A percentile compares a stretch with the other conserved stretches of the same genome.
phyloP scores from a whole-genome alignment of 768 basidiomycete genomes.

The Mycena maculata region DNA sequence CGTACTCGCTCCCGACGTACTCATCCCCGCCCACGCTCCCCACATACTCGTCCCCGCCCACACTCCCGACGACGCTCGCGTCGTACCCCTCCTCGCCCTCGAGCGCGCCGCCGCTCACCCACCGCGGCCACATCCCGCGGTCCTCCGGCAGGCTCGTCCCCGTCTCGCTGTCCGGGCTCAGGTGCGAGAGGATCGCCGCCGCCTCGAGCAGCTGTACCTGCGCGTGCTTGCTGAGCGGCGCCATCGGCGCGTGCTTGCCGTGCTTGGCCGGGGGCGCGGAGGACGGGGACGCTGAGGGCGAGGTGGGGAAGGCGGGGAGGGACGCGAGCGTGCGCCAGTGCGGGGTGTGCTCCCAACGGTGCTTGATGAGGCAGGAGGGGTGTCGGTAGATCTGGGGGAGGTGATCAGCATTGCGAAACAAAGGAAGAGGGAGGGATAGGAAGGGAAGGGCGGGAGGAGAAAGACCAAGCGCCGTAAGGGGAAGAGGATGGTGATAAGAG shows the following conservation, averaged over 20 bases:
- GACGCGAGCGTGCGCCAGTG: constrained; percentile 79
- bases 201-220: constrained; percentile 98
- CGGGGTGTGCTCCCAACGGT: constrained; percentile 97
- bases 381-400: constrained; percentile 81
- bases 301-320: constrained; percentile 10
- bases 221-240: constrained; percentile 86
- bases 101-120: constrained; percentile 76
- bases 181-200: constrained; percentile 93
- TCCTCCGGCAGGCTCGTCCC: constrained; percentile 91
- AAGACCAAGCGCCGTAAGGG: background rate
- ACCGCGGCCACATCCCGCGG: constrained; percentile 91
- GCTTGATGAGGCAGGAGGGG: constrained; percentile 95
- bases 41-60: background rate
- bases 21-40: background rate
- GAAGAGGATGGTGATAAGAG: background rate
- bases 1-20: constrained; percentile 64
- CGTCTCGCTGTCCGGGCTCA: constrained; percentile 71
- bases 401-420: constrained; percentile 3
- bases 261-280: constrained; percentile 62
- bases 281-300: background rate
- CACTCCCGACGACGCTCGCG: background rate
- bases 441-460: background rate
- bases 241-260: constrained; percentile 57
- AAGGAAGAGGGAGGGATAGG: background rate
- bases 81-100: constrained; percentile 34